Percentiles rank a stretch among this genome's conserved stretches.
phyloP scores from a whole-genome alignment of 2,329 filamentous ascomycete species.

The Aspergillus versicolor region DNA sequence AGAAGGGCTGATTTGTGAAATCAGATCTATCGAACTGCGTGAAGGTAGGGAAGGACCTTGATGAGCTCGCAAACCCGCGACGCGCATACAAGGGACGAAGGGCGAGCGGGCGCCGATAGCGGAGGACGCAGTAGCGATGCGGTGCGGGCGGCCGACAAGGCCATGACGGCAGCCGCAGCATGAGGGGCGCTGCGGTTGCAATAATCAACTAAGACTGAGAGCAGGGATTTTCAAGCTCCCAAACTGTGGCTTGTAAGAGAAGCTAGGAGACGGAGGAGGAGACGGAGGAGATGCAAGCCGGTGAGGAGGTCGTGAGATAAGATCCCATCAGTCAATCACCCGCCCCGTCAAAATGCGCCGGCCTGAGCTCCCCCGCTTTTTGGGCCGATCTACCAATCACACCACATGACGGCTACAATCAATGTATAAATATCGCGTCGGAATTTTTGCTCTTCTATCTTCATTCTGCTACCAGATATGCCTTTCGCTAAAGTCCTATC shows the following conservation, averaged over 20 bases:
- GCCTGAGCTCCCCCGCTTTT: slow-evolving; percentile 1
- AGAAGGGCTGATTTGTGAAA: slow-evolving; percentile 63
- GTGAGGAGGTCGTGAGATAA: slow-evolving; percentile 2
- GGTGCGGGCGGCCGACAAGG: slow-evolving; percentile 21
- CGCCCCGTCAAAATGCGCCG: not conserved
- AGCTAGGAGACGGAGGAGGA: not conserved
- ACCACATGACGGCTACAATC: not conserved
- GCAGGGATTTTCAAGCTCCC: not conserved
- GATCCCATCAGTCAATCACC: not conserved
- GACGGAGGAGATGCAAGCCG: not conserved
- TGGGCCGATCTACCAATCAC: not conserved
- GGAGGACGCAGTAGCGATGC: slow-evolving; percentile 22
- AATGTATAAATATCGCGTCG: not conserved
- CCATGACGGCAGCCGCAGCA: slow-evolving; percentile 34
- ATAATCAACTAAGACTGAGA: not conserved
- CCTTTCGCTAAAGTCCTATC: not conserved
- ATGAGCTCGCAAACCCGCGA: slow-evolving; percentile 28
- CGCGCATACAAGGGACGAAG: slow-evolving; percentile 5
- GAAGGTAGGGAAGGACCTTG: slow-evolving; percentile 39
- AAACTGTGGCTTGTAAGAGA: not conserved
- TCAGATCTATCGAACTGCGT: slow-evolving; percentile 60
- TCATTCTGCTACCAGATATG: not conserved
- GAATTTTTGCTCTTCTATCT: not conserved
- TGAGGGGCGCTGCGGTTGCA: slow-evolving; percentile 20
- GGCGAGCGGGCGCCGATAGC: slow-evolving; percentile 22